phyloP scores from a whole-genome alignment of 2,329 filamentous ascomycete species.

The Botrytis sinoallii region DNA sequence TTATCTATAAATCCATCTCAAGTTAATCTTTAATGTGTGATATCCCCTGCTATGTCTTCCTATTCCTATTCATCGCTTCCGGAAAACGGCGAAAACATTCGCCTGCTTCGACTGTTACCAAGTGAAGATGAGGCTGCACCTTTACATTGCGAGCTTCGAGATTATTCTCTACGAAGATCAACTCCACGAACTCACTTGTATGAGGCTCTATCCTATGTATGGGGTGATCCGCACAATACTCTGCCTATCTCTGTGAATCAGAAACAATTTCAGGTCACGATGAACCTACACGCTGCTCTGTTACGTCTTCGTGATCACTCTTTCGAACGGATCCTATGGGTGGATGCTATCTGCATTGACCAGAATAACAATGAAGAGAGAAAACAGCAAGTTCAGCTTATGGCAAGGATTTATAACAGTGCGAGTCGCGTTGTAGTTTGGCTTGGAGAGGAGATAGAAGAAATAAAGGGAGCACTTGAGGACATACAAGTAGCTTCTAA shows the following conservation, averaged over 20 bases:
- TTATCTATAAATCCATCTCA: neutral
- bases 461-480: neutral
- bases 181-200: neutral
- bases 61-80: too few relatives aligned
- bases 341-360: neutral
- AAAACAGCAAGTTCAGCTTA: neutral
- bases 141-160: neutral
- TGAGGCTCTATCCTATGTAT: neutral
- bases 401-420: neutral
- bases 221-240: accelerated
- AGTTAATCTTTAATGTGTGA: neutral
- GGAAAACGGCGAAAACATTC: neutral
- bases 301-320: neutral
- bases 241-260: neutral
- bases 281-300: neutral
- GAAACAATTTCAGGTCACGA: accelerated
- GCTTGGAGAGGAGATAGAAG: neutral
- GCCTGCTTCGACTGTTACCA: neutral
- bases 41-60: neutral
- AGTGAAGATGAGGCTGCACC: neutral
- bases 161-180: neutral
- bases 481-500: neutral
- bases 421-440: neutral
- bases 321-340: neutral
- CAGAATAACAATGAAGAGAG: neutral